These are phyloP conservation scores for Trichoderma afroharzianum DNA, from an alignment of 2,329 filamentous ascomycete species.

Conservation along the genomic window DNA sequence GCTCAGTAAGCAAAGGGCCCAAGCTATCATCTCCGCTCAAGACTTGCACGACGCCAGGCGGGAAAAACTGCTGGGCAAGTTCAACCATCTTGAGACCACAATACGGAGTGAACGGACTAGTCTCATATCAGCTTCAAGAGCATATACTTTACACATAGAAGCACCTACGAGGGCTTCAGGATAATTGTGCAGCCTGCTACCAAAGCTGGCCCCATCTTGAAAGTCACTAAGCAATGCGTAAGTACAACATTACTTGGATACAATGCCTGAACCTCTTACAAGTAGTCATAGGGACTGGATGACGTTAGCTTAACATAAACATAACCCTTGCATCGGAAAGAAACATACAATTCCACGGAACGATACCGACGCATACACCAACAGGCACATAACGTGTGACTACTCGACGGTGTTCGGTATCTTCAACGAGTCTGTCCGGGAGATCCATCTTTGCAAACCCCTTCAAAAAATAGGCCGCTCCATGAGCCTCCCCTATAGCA, in stretches of 20 bases:
- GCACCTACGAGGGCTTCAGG: constrained; percentile 46
- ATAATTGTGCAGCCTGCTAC: constrained; percentile 55
- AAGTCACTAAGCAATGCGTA: constrained; percentile 34
- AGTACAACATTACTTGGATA: neutral
- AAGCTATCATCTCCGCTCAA: constrained; percentile 58
- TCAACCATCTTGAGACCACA: constrained; percentile 56
- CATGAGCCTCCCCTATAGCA: neutral
- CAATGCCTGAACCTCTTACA: neutral
- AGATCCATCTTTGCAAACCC: neutral
- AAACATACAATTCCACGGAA: constrained; percentile 48
- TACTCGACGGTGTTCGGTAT: constrained; percentile 25
- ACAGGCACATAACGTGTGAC: constrained; percentile 28
- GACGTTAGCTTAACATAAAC: neutral
- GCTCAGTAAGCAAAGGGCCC: constrained; percentile 54
- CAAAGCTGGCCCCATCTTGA: constrained; percentile 55
- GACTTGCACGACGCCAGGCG: constrained; percentile 58
- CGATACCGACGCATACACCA: constrained; percentile 43
- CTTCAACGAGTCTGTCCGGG: constrained; percentile 35
- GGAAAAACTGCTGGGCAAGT: constrained; percentile 53
- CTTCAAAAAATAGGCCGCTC: neutral
- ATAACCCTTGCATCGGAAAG: constrained; percentile 15
- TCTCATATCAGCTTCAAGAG: neutral
- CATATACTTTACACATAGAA: neutral
- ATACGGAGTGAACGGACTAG: constrained; percentile 51
- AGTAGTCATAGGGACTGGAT: neutral